These are phyloP conservation scores for Pelagophyceae sp. DNA, from an alignment of 352 stramenopile species.

Conservation along the genomic window DNA sequence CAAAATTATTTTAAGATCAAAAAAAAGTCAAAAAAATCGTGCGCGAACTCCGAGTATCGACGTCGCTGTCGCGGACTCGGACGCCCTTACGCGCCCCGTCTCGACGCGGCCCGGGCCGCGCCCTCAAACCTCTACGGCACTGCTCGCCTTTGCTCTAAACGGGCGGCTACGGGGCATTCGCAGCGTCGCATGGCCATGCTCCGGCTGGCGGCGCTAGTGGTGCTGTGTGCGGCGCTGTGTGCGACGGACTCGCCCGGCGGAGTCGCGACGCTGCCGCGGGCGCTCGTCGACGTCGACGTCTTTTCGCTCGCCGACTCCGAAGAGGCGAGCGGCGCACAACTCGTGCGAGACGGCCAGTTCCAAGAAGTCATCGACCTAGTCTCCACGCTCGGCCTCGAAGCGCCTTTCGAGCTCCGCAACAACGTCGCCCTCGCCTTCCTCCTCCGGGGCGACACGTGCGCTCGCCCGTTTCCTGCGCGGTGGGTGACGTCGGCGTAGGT, in stretches of 20 bases:
- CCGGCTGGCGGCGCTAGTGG: too few species aligned
- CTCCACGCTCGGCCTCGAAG: not conserved
- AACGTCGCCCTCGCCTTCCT: constrained; percentile 14
- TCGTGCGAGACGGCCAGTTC: not conserved
- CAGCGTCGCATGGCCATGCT: too few species aligned
- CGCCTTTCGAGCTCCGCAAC: not conserved
- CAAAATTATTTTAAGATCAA: too few species aligned
- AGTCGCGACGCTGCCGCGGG: constrained; percentile 28
- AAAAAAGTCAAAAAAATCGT: too few species aligned
- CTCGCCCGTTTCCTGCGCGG: not conserved
- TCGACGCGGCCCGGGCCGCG: too few species aligned
- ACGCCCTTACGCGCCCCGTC: too few species aligned
- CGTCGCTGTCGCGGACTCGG: too few species aligned
- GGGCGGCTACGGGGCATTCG: too few species aligned
- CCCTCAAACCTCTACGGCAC: too few species aligned
- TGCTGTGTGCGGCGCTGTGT: too few species aligned
- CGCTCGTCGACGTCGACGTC: not conserved
- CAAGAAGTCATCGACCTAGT: not conserved
- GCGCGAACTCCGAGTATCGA: too few species aligned
- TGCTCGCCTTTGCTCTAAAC: too few species aligned
- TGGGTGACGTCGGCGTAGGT: not conserved
- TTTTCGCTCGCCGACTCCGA: not conserved
- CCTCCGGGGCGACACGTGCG: not conserved
- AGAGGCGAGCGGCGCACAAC: not conserved
- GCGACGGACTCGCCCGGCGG: constrained; percentile 42